Evolutionary conservation across 2,329 filamentous ascomycete genomes (phyloP).

Genomic region (Trichoderma aggressivum): DNA sequence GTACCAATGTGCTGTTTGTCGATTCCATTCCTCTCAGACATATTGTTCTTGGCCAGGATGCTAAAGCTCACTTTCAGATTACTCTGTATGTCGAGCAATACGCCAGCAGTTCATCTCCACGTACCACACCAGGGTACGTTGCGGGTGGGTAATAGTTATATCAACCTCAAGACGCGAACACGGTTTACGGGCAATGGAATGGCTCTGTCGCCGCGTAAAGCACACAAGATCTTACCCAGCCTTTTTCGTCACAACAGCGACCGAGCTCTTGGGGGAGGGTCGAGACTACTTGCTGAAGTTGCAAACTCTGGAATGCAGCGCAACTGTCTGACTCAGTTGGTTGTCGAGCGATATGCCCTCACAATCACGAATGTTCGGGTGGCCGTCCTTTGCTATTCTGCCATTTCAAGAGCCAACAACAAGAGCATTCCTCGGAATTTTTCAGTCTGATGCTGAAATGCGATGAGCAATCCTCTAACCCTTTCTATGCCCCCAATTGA

Average conservation of each 20-base stretch:
- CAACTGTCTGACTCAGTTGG: not conserved
- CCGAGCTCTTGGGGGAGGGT: not conserved
- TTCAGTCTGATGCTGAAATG: not conserved
- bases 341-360: not conserved
- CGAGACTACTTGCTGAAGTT: not conserved
- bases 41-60: not conserved
- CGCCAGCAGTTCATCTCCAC: not conserved
- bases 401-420: not conserved
- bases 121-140: not conserved
- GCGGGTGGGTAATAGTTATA: too few relatives aligned
- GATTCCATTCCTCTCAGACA: not conserved
- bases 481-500: not conserved
- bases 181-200: not conserved
- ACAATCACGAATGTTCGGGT: not conserved
- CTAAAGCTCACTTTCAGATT: not conserved
- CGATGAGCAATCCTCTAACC: not conserved
- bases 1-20: not conserved
- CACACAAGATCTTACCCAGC: not conserved
- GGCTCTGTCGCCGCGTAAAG: not conserved
- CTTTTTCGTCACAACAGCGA: not conserved
- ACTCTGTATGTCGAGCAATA: not conserved
- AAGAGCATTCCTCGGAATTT: not conserved
- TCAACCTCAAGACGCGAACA: not conserved
- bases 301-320: not conserved
- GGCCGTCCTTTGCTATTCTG: not conserved